Evolutionary conservation across 2,329 filamentous ascomycete genomes (phyloP).

Genomic region (Claviceps sp.): DNA sequence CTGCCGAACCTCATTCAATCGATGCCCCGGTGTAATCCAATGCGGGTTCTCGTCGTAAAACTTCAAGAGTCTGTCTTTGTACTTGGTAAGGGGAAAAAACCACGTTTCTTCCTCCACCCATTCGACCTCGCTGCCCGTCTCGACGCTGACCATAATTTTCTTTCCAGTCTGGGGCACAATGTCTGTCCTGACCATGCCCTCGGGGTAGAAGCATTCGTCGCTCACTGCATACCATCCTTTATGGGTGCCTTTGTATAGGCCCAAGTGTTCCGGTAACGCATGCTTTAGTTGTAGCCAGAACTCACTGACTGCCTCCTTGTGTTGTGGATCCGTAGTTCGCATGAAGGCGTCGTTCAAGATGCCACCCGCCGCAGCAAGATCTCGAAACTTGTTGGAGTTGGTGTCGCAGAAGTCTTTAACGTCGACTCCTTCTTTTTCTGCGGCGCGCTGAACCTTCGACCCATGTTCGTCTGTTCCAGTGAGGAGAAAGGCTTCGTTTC

Average conservation of each 20-base stretch:
- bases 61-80: conserved; percentile 62
- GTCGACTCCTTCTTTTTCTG: conserved; percentile 52
- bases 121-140: conserved; percentile 86
- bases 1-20: conserved; percentile 66
- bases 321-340: conserved; percentile 73
- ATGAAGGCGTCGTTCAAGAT: conserved; percentile 79
- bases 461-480: conserved; percentile 97
- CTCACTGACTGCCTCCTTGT: conserved; percentile 73
- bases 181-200: conserved; percentile 56
- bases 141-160: conserved; percentile 68
- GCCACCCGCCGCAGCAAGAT: conserved; percentile 54
- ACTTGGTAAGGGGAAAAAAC: conserved; percentile 79
- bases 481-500: conserved; percentile 56
- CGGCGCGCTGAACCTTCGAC: conserved; percentile 89
- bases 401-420: conserved; percentile 81
- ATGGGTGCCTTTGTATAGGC: conserved; percentile 76
- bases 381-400: conserved; percentile 66
- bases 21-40: conserved; percentile 59
- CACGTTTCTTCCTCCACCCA: conserved; percentile 92
- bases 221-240: conserved; percentile 94
- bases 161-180: conserved; percentile 70
- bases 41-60: conserved; percentile 67
- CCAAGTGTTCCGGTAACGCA: conserved; percentile 42
- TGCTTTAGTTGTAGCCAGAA: conserved; percentile 70
- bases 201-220: conserved; percentile 92